Evolutionary conservation across 495 filamentous ascomycete genomes (phyloP), one percentile per base, ranked within the genome.

Genomic region (Amorphotheca resinae): DNA sequence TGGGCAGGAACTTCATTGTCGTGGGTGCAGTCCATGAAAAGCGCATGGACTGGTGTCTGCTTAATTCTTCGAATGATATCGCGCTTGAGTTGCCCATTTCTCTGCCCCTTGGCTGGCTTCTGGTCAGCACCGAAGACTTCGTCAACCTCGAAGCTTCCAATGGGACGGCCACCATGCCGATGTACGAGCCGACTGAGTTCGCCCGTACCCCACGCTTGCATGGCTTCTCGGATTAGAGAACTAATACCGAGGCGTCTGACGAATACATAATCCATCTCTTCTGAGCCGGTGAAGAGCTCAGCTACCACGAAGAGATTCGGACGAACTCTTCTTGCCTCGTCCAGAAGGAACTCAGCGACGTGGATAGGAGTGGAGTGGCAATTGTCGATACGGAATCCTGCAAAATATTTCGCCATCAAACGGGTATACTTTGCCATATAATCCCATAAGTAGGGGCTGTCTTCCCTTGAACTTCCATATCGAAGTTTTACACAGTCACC

Each of bases 11-110:
- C 76, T 61, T 96, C 91, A 55, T 99, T 99, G 63, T 99, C 93
- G 59, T 99, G 93, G 1, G 93, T 99, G 59, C 93, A 99, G 55
- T 99, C 93, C 86, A 95, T 95, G 61, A 99, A 96, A 1, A 99
- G 66, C 2, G 91, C 93, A 38, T 94, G 87, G 0, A 95, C 84
- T 0, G 87, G 84, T 9, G 76, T 81, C 17, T 78, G 74, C 26
- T 80, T 82, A 58, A 95, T 86, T 38, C 68, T 76, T 33, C 77
- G 79, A 32, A 88, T 70, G 20, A 74, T 68, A 21, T 58, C 55
- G 3, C 54, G 39, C 28, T 48, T 42, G 4, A 47, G 17, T 3
- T 44, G 36, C 1, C 42, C 40, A 52, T 41, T 50, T 3, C 25
- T 18, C 2, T 46, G 31, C 21, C 45, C 22, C 9, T 47, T 53